Evolutionary conservation across 2,329 filamentous ascomycete species (phyloP).

Genomic region (Colletotrichum kahawae): DNA sequence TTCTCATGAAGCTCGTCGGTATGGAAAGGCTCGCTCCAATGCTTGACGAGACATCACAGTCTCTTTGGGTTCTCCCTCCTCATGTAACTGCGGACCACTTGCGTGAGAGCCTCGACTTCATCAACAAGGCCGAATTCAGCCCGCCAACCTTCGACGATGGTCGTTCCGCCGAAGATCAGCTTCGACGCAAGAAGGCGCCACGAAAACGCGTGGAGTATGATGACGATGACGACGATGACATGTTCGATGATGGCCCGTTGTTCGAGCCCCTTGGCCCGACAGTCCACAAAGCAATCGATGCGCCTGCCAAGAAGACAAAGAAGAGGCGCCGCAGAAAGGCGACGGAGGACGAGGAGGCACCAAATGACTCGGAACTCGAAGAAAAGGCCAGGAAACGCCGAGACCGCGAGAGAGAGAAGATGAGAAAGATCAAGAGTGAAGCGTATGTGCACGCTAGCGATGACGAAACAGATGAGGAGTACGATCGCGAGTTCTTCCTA

Average conservation of each 20-base stretch:
- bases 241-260: slow-evolving; percentile 57
- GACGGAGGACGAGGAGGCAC: slow-evolving; percentile 47
- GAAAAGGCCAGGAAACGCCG: slow-evolving; percentile 66
- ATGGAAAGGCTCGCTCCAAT: slow-evolving; percentile 63
- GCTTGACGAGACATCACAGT: slow-evolving; percentile 74
- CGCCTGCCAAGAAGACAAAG: slow-evolving; percentile 37
- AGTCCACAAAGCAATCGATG: slow-evolving; percentile 55
- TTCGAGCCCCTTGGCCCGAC: slow-evolving; percentile 76
- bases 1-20: slow-evolving; percentile 80
- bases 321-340: slow-evolving; percentile 53
- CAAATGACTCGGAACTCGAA: slow-evolving; percentile 68
- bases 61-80: slow-evolving; percentile 78
- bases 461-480: slow-evolving; percentile 84
- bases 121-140: slow-evolving; percentile 79
- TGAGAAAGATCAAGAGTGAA: slow-evolving; percentile 81
- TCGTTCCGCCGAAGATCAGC: slow-evolving; percentile 74
- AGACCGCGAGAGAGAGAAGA: slow-evolving; percentile 77
- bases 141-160: slow-evolving; percentile 81
- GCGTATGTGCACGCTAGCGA: slow-evolving; percentile 84
- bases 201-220: slow-evolving; percentile 69
- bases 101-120: slow-evolving; percentile 70
- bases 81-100: slow-evolving; percentile 68
- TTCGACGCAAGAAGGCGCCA: slow-evolving; percentile 71
- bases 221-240: slow-evolving; percentile 54
- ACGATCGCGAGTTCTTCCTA: slow-evolving; percentile 75